Evolutionary conservation across 2,329 filamentous ascomycete genomes (phyloP).

Genomic region (Fusarium newnesense): DNA sequence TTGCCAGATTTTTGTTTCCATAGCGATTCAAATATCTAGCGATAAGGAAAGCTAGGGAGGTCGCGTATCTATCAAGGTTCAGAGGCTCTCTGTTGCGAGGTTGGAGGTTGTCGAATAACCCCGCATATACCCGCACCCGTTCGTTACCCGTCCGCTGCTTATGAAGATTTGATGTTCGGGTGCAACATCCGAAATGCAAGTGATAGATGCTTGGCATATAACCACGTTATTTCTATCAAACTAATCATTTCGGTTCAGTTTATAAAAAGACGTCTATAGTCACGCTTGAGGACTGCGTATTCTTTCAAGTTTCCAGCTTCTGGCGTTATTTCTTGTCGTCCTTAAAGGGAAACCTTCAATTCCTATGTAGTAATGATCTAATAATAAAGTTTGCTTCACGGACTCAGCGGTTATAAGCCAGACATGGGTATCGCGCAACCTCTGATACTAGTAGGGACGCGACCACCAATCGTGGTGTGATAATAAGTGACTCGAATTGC

Average conservation of each 20-base stretch:
- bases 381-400: not conserved
- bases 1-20: conserved; percentile 12
- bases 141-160: not conserved
- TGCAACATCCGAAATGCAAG: not conserved
- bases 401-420: not conserved
- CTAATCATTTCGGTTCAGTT: too few species aligned
- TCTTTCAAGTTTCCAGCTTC: not conserved
- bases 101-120: not conserved
- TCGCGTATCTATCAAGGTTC: not conserved
- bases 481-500: not conserved
- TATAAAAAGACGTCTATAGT: not conserved
- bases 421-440: not conserved
- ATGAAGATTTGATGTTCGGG: conserved; percentile 5
- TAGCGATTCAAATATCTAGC: accelerated
- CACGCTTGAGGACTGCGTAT: too few species aligned
- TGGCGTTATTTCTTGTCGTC: not conserved
- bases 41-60: not conserved
- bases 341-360: not conserved
- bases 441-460: not conserved
- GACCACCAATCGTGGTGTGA: not conserved
- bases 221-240: not conserved
- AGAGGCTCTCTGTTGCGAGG: not conserved
- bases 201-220: not conserved
- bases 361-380: not conserved
- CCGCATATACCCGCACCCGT: not conserved